Evolutionary conservation across 1,284 basidiomycete species (phyloP).

Genomic region (Schizophyllum amplum): DNA sequence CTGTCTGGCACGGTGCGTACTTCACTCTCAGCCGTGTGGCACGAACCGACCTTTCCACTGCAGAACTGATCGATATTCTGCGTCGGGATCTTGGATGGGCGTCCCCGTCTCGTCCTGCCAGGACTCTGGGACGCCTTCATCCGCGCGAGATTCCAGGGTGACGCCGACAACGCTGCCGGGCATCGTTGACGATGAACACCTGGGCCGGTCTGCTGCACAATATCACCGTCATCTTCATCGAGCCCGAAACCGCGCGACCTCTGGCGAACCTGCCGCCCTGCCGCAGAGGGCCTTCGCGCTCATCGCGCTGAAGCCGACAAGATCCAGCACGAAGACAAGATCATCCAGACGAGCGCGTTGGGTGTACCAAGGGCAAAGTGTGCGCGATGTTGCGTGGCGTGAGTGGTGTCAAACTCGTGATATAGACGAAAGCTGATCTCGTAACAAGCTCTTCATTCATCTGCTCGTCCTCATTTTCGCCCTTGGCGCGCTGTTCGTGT

Average conservation of each 20-base stretch:
- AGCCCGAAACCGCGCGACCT: neutral
- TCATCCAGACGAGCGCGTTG: too few species aligned
- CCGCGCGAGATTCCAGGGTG: neutral
- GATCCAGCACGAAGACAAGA: too few species aligned
- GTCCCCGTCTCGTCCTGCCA: neutral
- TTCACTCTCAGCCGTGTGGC: neutral
- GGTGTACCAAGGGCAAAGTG: too few species aligned
- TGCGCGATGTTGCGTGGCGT: too few species aligned
- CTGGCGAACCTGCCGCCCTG: neutral
- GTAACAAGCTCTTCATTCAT: neutral
- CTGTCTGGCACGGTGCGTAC: neutral
- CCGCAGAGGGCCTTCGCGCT: too few species aligned
- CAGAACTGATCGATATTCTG: neutral
- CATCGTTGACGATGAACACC: neutral
- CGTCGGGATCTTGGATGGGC: neutral
- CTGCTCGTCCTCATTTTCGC: neutral
- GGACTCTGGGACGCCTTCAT: neutral
- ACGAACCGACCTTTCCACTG: neutral
- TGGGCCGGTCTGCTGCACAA: neutral
- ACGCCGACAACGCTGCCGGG: neutral
- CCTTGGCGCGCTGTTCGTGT: neutral
- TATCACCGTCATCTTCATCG: neutral
- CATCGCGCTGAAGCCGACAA: too few species aligned
- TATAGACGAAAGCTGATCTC: neutral
- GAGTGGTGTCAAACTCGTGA: too few species aligned